Base-by-base conservation (phyloP, 495 filamentous ascomycete genomes). In the Diplogelasinospora grovesii region DNA sequence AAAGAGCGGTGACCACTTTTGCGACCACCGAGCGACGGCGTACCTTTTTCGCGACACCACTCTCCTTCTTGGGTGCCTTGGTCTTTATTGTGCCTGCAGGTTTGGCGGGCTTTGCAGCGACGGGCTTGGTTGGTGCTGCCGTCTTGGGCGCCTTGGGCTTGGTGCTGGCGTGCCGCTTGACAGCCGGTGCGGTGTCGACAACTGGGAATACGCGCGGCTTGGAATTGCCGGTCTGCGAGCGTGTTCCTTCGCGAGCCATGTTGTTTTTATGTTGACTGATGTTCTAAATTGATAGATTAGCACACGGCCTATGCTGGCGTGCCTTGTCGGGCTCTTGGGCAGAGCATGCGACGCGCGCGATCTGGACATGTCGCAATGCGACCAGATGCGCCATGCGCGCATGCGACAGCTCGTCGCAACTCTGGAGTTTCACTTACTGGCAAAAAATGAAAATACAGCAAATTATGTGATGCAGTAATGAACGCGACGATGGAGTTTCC, bases 231-330 rank as follows among this genome's bases (percentile, higher is more conserved):
- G 73, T 76, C 40, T 56, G 49, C 32, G 71, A 74, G 43, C 73
- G 69, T 37, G 73, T 76, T 52, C 71, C 71, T 65, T 75, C 72
- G 51, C 70, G 69, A 56, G 70, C 55, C 72, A 75, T 75, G 50
- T 52, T 57, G 45, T 43, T 36, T 54, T 53, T 35, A 33, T 29
- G 21, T 22, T 14, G 33, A 36, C 14, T 29, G 34, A 38, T 9
- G 18, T 26, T 45, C 50, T 53, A 36, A 11, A 16, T n/a, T 24
- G 33, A 30, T 10, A 32, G 16, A 32, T 49, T 40, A 45, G 46
- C 30, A 45, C 13, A 30, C 27, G 41, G 22, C 25, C 25, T 27
- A 23, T 8, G 22, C 23, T 16, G n/a, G 31, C 10, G 41, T 18
- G 41, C 22, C 22, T 22, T 36, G 19, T 7, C 14, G 23, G 19